Conservation (phyloP, 2,329 filamentous ascomycete genomes). For the Bipolaris zeicola region DNA sequence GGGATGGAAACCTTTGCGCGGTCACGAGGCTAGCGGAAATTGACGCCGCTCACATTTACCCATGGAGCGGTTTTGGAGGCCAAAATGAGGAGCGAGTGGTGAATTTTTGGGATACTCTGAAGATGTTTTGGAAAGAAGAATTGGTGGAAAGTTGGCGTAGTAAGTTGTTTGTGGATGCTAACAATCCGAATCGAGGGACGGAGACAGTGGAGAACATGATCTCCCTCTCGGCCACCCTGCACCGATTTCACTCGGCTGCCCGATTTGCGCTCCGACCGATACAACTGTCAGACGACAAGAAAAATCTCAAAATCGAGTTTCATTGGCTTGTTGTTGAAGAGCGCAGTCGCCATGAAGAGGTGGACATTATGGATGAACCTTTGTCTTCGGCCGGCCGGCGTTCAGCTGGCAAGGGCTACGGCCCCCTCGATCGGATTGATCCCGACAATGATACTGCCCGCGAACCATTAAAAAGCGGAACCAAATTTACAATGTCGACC, state of each 20-base stretch:
- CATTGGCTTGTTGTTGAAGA: slow-evolving; percentile 21
- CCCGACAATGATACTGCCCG: background rate
- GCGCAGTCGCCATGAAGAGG: slow-evolving; percentile 9
- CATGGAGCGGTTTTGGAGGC: slow-evolving; percentile 22
- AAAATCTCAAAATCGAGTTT: slow-evolving; percentile 26
- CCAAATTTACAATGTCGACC: slow-evolving; percentile 22
- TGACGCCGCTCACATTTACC: slow-evolving; percentile 26
- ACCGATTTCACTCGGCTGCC: slow-evolving; percentile 20
- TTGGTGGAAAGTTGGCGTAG: background rate
- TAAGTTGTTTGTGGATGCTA: slow-evolving; percentile 2
- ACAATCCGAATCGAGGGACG: slow-evolving; percentile 6
- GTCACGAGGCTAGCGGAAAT: slow-evolving; percentile 19
- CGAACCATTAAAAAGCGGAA: slow-evolving; percentile 12
- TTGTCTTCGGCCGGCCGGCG: background rate
- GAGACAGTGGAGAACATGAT: slow-evolving; percentile 28
- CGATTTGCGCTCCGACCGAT: slow-evolving; percentile 25
- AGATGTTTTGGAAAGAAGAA: background rate
- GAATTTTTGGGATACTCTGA: background rate
- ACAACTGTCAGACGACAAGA: slow-evolving; percentile 25
- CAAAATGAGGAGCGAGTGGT: background rate
- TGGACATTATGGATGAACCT: slow-evolving; percentile 10
- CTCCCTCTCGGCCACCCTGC: slow-evolving; percentile 16
- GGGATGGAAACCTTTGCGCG: slow-evolving; percentile 20
- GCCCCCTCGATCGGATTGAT: background rate
- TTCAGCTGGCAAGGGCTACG: background rate